Conservation (phyloP, 2,329 filamentous ascomycete genomes). For the Macrophomina phaseolina region DNA sequence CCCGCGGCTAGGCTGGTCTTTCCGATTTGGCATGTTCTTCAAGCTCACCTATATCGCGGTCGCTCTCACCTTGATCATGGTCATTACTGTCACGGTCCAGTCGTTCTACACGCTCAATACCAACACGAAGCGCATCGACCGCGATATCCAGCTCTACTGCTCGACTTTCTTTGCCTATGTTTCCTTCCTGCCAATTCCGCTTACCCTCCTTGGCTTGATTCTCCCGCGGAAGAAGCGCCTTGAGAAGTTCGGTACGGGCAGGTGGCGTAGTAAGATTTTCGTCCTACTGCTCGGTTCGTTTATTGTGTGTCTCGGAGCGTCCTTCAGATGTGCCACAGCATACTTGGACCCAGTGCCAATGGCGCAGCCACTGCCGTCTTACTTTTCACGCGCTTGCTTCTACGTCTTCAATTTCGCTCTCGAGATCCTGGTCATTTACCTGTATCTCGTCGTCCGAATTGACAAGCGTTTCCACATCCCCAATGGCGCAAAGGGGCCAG, state of each 20-base stretch:
- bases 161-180: conserved; percentile 67
- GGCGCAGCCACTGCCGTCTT: conserved; percentile 68
- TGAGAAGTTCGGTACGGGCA: conserved; percentile 70
- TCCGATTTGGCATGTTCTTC: conserved; percentile 58
- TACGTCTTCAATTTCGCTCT: conserved; percentile 80
- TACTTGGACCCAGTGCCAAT: conserved; percentile 56
- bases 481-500: conserved; percentile 67
- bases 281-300: conserved; percentile 65
- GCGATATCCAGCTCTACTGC: conserved; percentile 68
- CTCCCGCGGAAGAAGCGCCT: conserved; percentile 48
- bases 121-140: conserved; percentile 58
- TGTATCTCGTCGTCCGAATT: conserved; percentile 71
- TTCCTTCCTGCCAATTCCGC: conserved; percentile 69
- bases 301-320: conserved; percentile 71
- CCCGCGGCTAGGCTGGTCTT: conserved; percentile 72
- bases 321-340: conserved; percentile 67
- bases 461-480: conserved; percentile 79
- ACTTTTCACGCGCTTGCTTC: conserved; percentile 73
- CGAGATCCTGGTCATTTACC: conserved; percentile 72
- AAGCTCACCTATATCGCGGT: conserved; percentile 65
- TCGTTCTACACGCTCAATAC: conserved; percentile 69
- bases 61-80: conserved; percentile 64
- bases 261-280: conserved; percentile 68
- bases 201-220: conserved; percentile 57
- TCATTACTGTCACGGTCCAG: conserved; percentile 69